Evolutionary conservation across 768 basidiomycete species (phyloP).

Genomic region (Myochromella boudieri): DNA sequence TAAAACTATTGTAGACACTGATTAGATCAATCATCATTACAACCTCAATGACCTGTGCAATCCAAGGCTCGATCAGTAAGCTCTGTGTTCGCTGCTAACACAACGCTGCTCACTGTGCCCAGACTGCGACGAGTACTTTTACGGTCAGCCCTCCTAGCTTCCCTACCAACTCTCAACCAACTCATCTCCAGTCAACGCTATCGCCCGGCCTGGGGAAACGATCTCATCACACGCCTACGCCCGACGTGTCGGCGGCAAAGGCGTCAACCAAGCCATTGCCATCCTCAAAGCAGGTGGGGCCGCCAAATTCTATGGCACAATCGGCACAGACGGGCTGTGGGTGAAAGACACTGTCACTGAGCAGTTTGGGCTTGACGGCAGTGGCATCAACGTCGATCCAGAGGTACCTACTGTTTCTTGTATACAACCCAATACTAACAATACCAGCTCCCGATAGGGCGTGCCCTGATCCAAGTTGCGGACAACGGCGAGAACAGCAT

Average conservation of each 20-base stretch:
- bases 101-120: not conserved
- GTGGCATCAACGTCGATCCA: conserved; percentile 35
- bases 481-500: conserved; percentile 63
- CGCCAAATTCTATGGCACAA: conserved; percentile 49
- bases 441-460: conserved; percentile 49
- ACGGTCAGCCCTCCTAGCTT: conserved; percentile 32
- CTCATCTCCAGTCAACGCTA: conserved; percentile 40
- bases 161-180: not conserved
- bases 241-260: conserved; percentile 58
- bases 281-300: conserved; percentile 49
- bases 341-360: conserved; percentile 39
- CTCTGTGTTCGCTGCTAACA: conserved; percentile 8
- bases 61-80: conserved; percentile 53
- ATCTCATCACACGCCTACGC: conserved; percentile 51
- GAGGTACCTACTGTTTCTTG: conserved; percentile 28
- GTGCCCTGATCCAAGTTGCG: conserved; percentile 61
- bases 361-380: conserved; percentile 39
- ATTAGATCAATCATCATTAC: too few relatives aligned
- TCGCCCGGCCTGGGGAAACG: conserved; percentile 59
- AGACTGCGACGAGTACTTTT: conserved; percentile 62
- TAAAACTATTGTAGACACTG: too few relatives aligned
- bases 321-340: conserved; percentile 56
- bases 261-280: conserved; percentile 64
- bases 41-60: too few relatives aligned
- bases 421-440: not conserved